Percentiles rank a stretch among this genome's conserved stretches.
phyloP scores from a whole-genome alignment of 2,329 filamentous ascomycete species.

The Pleurostoma richardsiae region DNA sequence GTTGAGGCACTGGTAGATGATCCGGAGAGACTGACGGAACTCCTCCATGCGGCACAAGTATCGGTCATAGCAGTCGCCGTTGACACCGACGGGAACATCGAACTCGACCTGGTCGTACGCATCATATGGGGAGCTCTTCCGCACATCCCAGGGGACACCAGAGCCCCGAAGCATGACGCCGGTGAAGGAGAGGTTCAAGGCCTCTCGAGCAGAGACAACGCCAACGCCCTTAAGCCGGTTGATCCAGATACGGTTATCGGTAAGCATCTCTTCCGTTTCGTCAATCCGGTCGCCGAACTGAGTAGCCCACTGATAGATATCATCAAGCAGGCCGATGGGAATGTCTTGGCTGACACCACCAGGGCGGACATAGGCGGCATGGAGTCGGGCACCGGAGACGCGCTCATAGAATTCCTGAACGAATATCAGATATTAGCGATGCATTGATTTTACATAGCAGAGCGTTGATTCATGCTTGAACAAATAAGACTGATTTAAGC shows the following conservation, averaged over 20 bases:
- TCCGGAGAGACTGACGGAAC: slow-evolving; percentile 95
- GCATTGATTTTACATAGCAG: neutral
- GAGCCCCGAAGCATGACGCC: slow-evolving; percentile 98
- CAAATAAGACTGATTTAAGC: neutral
- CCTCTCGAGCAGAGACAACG: slow-evolving; percentile 85
- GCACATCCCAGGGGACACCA: slow-evolving; percentile 91
- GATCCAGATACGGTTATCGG: slow-evolving; percentile 99
- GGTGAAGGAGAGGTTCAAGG: slow-evolving; percentile 94
- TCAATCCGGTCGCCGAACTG: slow-evolving; percentile 98
- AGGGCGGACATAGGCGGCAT: slow-evolving; percentile 93
- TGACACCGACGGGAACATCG: slow-evolving; percentile 91
- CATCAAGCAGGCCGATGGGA: slow-evolving; percentile 87
- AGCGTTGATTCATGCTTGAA: neutral
- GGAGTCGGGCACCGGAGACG: slow-evolving; percentile 94
- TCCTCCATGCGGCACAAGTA: slow-evolving; percentile 99
- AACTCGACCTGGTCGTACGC: slow-evolving; percentile 98
- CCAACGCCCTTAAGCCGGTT: slow-evolving; percentile 86
- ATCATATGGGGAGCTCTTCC: slow-evolving; percentile 95
- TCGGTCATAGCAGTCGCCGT: slow-evolving; percentile 98
- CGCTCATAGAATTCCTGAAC: slow-evolving; percentile 97
- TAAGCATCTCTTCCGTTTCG: slow-evolving; percentile 97
- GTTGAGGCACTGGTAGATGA: slow-evolving; percentile 98
- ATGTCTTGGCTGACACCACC: slow-evolving; percentile 96
- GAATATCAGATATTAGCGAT: slow-evolving; percentile 2
- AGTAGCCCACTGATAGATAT: slow-evolving; percentile 99